Conservation (phyloP, 2,329 filamentous ascomycete species). For the Aspergillus clavatus region DNA sequence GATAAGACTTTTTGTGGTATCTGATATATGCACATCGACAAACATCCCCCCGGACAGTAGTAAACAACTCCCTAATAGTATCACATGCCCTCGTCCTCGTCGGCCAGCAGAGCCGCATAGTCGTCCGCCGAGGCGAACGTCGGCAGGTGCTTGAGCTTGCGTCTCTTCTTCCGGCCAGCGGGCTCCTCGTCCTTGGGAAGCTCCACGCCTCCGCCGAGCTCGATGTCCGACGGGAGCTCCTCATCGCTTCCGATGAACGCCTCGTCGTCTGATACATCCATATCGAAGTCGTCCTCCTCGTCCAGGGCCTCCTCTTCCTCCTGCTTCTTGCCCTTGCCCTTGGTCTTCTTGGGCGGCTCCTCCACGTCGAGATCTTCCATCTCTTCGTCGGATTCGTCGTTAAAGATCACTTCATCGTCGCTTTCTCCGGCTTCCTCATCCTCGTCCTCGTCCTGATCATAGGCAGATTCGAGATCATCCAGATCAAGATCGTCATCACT, state of each 20-base stretch:
- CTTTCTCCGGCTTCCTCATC: conserved; percentile 39
- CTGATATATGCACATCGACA: conserved; percentile 9
- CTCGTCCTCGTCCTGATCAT: conserved; percentile 39
- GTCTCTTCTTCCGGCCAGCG: conserved; percentile 58
- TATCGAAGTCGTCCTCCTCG: conserved; percentile 52
- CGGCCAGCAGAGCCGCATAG: conserved; percentile 77
- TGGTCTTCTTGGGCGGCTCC: conserved; percentile 24
- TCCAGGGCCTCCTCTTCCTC: conserved; percentile 39
- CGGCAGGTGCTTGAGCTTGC: conserved; percentile 81
- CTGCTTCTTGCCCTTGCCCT: conserved; percentile 21
- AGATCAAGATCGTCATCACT: conserved; percentile 56
- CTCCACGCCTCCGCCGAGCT: conserved; percentile 41
- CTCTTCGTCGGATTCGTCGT: conserved; percentile 45
- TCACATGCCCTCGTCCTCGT: conserved; percentile 55
- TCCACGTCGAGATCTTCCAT: conserved; percentile 45
- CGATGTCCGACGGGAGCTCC: conserved; percentile 49
- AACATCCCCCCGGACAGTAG: conserved; percentile 2
- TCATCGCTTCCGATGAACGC: conserved; percentile 51
- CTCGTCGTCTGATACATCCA: conserved; percentile 44
- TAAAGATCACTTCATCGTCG: conserved; percentile 45
- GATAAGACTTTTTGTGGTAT: conserved; percentile 14
- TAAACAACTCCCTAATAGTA: background rate
- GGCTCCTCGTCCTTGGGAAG: conserved; percentile 38
- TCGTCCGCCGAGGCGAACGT: conserved; percentile 92
- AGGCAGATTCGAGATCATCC: conserved; percentile 51